These are phyloP conservation scores for Candida golubevii DNA, from an alignment of 805 yeast species.

Conservation along the genomic window DNA sequence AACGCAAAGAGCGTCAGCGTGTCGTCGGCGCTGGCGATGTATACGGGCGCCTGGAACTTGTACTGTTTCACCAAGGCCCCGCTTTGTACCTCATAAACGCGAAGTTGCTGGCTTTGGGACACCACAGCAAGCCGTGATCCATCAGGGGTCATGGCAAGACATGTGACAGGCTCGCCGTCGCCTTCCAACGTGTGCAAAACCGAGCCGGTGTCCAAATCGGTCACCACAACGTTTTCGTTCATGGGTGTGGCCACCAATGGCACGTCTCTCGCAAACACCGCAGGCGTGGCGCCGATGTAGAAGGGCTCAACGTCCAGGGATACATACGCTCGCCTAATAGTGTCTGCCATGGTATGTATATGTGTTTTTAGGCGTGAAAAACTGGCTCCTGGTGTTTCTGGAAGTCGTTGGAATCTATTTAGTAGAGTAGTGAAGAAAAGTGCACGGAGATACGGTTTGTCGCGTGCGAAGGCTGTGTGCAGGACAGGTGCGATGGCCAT, in stretches of 20 bases:
- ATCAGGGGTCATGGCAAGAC: slow-evolving; percentile 72
- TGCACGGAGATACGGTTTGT: too few relatives aligned
- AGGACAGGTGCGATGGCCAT: too few relatives aligned
- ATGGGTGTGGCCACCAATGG: slow-evolving; percentile 71
- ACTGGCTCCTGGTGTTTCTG: too few relatives aligned
- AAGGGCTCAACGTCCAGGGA: slow-evolving; percentile 63
- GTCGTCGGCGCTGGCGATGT: slow-evolving; percentile 68
- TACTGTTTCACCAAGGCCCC: slow-evolving; percentile 43
- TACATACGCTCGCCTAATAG: slow-evolving; percentile 15
- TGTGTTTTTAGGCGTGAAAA: too few relatives aligned
- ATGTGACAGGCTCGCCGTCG: slow-evolving; percentile 78
- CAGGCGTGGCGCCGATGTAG: slow-evolving; percentile 80
- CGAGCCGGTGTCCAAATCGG: slow-evolving; percentile 57
- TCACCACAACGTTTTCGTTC: slow-evolving; percentile 69
- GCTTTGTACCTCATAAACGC: slow-evolving; percentile 51
- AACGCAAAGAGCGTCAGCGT: slow-evolving; percentile 86
- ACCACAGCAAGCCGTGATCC: slow-evolving; percentile 65
- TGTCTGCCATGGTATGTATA: slow-evolving; percentile 13
- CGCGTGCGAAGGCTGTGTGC: too few relatives aligned
- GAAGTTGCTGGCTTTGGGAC: slow-evolving; percentile 79
- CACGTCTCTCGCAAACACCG: slow-evolving; percentile 61
- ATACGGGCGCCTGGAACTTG: slow-evolving; percentile 75
- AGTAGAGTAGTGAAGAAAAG: too few relatives aligned
- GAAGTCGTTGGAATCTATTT: too few relatives aligned
- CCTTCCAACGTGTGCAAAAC: slow-evolving; percentile 65